Base-by-base conservation (phyloP, 306 rosid species). In the Sicyos baderoa region DNA sequence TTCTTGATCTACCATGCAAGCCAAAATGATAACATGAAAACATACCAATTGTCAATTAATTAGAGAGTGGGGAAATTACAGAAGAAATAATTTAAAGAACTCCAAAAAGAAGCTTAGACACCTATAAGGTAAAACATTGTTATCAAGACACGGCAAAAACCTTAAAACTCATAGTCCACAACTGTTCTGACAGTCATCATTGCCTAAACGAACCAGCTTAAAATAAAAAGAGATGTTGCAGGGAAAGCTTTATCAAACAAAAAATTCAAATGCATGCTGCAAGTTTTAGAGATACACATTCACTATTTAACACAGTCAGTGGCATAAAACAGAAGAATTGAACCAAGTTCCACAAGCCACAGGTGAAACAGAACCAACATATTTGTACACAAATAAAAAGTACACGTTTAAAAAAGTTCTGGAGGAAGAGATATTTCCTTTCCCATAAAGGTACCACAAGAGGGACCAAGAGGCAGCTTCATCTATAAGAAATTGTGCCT, bases 401-500 rank as follows among this genome's bases (percentile, higher is more conserved):
- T 60, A 32, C 0, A 32, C 9, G 14, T 37, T 37, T 9, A 35
- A 35, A 16, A 72, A 32, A 16, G 54, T 15, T 67, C 29, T 18
- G 73, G 81, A 83, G 50, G 63, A 55, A 67, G 76, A 81, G 74
- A 74, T 69, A 87, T 88, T 86, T 27, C 99, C 96, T 90, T 93
- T 88, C 76, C 94, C 99, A 68, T 80, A 93, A 57, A 93, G 96
- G 78, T 85, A 82, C 99, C 99, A 93, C 84, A 93, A 68, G 73
- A 93, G 96, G 68, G 96, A 93, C 99, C 99, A 93, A 2, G 99
- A 85, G 55, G 99, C 99, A 21, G 96, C 99, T 84, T 93, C 99
- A 40, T 93, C 94, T 74, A 93, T 90, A 78, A 93, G 74, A 78
- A 85, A 83, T 68, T 85, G 97, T 80, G 97, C 91, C 86, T 88